Conservation (phyloP, 2,329 filamentous ascomycete genomes). For the Penicillium glabrum region DNA sequence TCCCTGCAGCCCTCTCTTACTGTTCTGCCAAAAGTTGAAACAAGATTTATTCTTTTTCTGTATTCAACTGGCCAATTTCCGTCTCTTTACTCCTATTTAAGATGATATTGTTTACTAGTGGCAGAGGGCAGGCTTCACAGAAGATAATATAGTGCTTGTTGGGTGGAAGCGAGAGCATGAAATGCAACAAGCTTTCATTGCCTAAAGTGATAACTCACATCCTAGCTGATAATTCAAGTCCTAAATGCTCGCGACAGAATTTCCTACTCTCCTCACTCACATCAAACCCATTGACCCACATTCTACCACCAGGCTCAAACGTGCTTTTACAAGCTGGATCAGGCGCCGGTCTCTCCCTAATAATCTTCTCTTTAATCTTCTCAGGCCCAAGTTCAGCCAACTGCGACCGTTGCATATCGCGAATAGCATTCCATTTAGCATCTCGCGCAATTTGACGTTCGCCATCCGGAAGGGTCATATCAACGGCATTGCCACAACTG, state of each 20-base stretch:
- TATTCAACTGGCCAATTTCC: no score
- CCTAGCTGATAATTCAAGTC: not conserved
- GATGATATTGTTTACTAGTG: no score
- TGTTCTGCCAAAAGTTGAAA: no score
- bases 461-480: constrained; percentile 6
- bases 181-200: no score
- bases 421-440: constrained; percentile 5
- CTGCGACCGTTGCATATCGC: constrained; percentile 4
- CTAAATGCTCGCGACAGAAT: constrained; percentile 3
- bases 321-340: constrained; percentile 6
- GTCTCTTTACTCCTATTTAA: no score
- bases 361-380: constrained; percentile 3
- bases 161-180: no score
- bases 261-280: constrained; percentile 3
- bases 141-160: no score
- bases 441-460: constrained; percentile 2
- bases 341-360: not conserved
- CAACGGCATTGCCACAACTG: constrained; percentile 4
- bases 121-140: no score
- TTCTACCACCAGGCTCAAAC: constrained; percentile 6
- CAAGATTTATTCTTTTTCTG: no score
- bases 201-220: no score
- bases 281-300: constrained; percentile 6
- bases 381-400: constrained; percentile 5
- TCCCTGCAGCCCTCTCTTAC: no score